Evolutionary conservation across 768 basidiomycete species (phyloP).

Genomic region (Kwoniella dendrophila): DNA sequence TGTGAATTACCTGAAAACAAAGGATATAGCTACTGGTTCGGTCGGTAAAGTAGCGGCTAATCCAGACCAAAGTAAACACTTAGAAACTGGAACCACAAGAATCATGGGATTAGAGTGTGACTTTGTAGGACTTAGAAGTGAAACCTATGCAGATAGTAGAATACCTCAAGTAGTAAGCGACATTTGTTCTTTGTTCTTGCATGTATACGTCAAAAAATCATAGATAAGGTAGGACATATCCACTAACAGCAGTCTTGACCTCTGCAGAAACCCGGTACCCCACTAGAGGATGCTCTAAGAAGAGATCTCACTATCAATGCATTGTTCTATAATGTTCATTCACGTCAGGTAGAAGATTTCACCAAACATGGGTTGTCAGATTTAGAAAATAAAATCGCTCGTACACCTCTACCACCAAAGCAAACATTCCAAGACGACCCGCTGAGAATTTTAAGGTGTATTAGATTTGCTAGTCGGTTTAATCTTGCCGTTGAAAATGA

Average conservation of each 20-base stretch:
- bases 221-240: too few relatives aligned
- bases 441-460: slow-evolving; percentile 81
- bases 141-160: slow-evolving; percentile 85
- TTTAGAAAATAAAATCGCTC: slow-evolving; percentile 71
- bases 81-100: slow-evolving; percentile 87
- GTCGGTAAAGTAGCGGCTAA: slow-evolving; percentile 87
- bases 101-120: slow-evolving; percentile 82
- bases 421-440: slow-evolving; percentile 95
- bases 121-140: slow-evolving; percentile 88
- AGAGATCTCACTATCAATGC: slow-evolving; percentile 95
- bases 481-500: slow-evolving; percentile 67
- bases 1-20: slow-evolving; percentile 62
- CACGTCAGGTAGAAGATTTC: slow-evolving; percentile 78
- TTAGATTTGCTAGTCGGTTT: slow-evolving; percentile 89
- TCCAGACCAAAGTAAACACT: slow-evolving; percentile 95
- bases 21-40: slow-evolving; percentile 49
- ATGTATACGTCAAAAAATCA: too few relatives aligned
- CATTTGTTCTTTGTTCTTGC: slow-evolving; percentile 17
- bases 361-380: slow-evolving; percentile 84
- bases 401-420: slow-evolving; percentile 82
- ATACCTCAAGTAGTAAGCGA: slow-evolving; percentile 88
- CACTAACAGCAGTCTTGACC: too few relatives aligned
- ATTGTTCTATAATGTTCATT: slow-evolving; percentile 93
- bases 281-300: slow-evolving; percentile 82
- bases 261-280: slow-evolving; percentile 94